Conservation (phyloP, 2,329 filamentous ascomycete genomes). For the Curvularia sp. region DNA sequence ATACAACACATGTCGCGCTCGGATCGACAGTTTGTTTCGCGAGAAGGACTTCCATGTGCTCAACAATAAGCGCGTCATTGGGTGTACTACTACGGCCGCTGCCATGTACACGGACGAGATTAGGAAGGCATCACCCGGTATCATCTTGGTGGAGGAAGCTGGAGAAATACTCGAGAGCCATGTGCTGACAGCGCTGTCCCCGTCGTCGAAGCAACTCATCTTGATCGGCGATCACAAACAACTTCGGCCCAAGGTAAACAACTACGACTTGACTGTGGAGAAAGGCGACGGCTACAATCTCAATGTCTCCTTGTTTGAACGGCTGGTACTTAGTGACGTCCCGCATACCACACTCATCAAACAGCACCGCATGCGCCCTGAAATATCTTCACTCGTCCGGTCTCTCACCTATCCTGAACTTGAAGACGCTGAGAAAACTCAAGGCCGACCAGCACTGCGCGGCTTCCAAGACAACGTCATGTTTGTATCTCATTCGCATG, state of each 20-base stretch:
- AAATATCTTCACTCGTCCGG: conserved; percentile 68
- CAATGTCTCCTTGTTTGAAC: conserved; percentile 73
- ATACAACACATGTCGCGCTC: conserved; percentile 55
- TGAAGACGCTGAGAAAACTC: conserved; percentile 61
- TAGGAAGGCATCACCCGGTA: conserved; percentile 61
- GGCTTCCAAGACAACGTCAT: conserved; percentile 68
- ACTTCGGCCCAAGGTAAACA: conserved; percentile 71
- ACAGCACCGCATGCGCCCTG: conserved; percentile 74
- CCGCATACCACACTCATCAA: conserved; percentile 62
- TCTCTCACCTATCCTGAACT: conserved; percentile 69
- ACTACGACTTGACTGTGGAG: conserved; percentile 67
- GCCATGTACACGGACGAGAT: conserved; percentile 67
- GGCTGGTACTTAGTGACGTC: conserved; percentile 65
- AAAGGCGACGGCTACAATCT: conserved; percentile 71
- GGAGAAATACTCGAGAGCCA: conserved; percentile 76
- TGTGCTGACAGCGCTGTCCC: conserved; percentile 65
- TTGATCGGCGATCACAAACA: conserved; percentile 79
- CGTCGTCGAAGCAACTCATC: conserved; percentile 67
- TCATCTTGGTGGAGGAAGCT: conserved; percentile 74
- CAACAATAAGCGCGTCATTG: conserved; percentile 67
- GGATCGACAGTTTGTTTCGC: conserved; percentile 45
- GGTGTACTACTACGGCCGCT: conserved; percentile 74
- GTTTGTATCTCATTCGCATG: conserved; percentile 69
- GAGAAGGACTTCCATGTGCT: conserved; percentile 51
- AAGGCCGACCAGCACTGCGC: conserved; percentile 56